These are phyloP conservation scores for Stentor roeselii DNA, from an alignment of 73 alveolate genomes.

Conservation along the genomic window DNA sequence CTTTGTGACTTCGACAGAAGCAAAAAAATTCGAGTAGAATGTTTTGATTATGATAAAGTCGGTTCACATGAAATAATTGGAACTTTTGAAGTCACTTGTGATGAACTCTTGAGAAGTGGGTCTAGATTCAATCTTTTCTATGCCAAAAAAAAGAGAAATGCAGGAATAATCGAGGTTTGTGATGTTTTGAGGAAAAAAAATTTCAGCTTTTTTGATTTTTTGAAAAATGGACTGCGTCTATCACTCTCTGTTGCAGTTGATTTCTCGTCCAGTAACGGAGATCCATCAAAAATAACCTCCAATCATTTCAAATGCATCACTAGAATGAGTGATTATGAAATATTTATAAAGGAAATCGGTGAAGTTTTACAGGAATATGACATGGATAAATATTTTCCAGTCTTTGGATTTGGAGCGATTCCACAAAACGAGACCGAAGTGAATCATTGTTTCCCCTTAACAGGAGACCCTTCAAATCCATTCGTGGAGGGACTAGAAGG, in stretches of 20 bases:
- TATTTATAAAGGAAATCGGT: conserved; percentile 64
- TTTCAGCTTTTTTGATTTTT: conserved; percentile 59
- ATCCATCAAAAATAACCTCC: conserved; percentile 60
- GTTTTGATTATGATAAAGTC: background rate
- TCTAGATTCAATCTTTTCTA: background rate
- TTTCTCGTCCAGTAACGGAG: conserved; percentile 77
- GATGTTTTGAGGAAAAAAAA: background rate
- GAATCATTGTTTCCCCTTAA: conserved; percentile 65
- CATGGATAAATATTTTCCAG: conserved; percentile 71
- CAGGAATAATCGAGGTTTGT: background rate
- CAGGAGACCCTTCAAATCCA: conserved; percentile 60
- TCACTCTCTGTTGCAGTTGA: conserved; percentile 75
- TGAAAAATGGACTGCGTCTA: conserved; percentile 71
- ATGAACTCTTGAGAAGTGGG: background rate
- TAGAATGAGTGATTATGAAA: conserved; percentile 62
- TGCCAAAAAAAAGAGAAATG: background rate
- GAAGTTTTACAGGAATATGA: conserved; percentile 71
- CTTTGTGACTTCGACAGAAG: background rate
- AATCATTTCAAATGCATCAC: conserved; percentile 52
- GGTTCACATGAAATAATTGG: background rate
- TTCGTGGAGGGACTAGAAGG: conserved; percentile 65
- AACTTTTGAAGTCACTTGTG: background rate
- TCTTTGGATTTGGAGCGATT: conserved; percentile 79
- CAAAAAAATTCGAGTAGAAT: background rate
- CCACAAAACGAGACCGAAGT: conserved; percentile 39